Base-by-base conservation (phyloP, 2,329 filamentous ascomycete genomes). In the Claviceps quebecensis region DNA sequence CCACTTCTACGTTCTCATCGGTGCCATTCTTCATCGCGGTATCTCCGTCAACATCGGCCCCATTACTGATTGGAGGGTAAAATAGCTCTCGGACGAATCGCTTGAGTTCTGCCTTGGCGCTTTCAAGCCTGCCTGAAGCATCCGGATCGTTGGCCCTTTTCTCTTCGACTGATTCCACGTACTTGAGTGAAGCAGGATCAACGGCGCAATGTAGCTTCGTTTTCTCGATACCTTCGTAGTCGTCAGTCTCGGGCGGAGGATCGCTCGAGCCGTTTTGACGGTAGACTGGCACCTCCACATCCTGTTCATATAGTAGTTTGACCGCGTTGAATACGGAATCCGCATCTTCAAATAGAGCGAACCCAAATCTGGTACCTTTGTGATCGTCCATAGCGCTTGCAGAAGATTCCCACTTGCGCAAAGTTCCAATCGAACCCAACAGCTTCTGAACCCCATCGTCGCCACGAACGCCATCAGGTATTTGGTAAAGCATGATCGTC, bases 321-420 rank as follows among this genome's bases (percentile, higher is more conserved):
- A 90, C 81, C 44, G 91, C 93, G 45, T 84, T 84, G 65, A 84
- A 82, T 58, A 98, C 74, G 57, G 89, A 91, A 66, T 95, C 87
- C 23, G 84, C 81, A 65, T 97, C 90, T 56, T 95, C 91, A 67
- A 86, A 98, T 67, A 96, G 86, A 54, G 91, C 93, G 69, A 98
- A 97, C 14, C 91, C 93, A 72, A 97, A 97, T 56, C 83, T 84
- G 67, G 84, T 83, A 52, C 83, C 82, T 69, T 91, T 93, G 57
- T 86, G 81, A 57, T 88, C 83, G n/a, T 72, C 64, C 16, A 72
- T 62, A 37, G 74, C 69, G 16, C 73, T 75, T 47, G 78, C 80
- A 37, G 82, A 84, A 54, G 87, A 75, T 56, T 90, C 89, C 89
- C 90, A 98, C 60, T 88, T 83, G 56, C 86, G 81, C 55, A 98